A percentile compares a stretch with the other conserved stretches of the same genome.
Evolutionary conservation across 108 stramenopile genomes (phyloP).

Genomic region (Hondaea fermentalgiana): DNA sequence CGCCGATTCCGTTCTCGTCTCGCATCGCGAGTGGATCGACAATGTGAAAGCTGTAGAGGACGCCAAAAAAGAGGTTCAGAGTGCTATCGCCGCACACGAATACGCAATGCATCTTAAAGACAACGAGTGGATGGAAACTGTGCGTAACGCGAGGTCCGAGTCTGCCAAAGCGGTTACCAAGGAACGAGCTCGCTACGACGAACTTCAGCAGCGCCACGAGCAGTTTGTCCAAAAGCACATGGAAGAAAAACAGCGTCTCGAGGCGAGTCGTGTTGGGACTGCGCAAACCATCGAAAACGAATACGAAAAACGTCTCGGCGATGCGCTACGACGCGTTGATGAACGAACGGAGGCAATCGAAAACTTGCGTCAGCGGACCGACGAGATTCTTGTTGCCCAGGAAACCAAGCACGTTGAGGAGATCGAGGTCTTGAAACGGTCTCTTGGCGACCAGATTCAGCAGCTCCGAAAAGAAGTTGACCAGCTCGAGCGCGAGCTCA

Average conservation of each 20-base stretch:
- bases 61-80: not conserved
- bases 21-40: not conserved
- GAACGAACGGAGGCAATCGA: slow-evolving; percentile 48
- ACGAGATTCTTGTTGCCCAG: slow-evolving; percentile 45
- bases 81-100: not conserved
- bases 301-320: slow-evolving; percentile 52
- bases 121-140: not conserved
- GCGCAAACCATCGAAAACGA: slow-evolving; percentile 47
- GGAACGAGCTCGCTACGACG: not conserved
- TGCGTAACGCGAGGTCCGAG: not conserved
- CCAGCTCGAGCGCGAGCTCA: slow-evolving; percentile 31
- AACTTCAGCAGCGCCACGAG: slow-evolving; percentile 12
- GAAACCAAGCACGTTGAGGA: not conserved
- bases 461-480: slow-evolving; percentile 31
- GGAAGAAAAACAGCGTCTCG: not conserved
- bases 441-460: not conserved
- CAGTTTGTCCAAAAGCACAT: not conserved
- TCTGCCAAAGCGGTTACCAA: not conserved
- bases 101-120: not conserved
- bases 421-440: slow-evolving; percentile 22
- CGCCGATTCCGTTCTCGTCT: not conserved
- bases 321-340: slow-evolving; percentile 49
- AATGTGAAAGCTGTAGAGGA: not conserved
- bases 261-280: not conserved
- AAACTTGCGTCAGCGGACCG: slow-evolving; percentile 47